Evolutionary conservation across 345 rosid genomes (phyloP).

Genomic region (Psidium guajava): DNA sequence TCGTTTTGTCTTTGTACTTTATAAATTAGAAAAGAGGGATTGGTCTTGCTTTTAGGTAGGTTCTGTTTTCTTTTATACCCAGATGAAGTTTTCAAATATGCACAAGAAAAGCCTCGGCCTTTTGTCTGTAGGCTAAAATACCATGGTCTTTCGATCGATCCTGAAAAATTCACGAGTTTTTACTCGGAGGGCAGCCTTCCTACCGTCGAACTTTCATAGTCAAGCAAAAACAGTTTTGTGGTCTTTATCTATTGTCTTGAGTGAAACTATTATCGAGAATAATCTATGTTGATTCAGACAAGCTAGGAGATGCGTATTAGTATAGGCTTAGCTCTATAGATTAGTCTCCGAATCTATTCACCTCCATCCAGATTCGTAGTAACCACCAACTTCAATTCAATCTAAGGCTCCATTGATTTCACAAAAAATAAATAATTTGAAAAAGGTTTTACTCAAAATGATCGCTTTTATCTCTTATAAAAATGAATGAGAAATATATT

Average conservation of each 20-base stretch:
- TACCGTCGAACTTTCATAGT: too few species aligned
- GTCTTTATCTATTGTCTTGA: too few species aligned
- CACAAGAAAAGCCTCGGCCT: neutral
- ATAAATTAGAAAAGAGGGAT: too few species aligned
- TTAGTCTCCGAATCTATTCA: neutral
- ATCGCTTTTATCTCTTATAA: too few species aligned
- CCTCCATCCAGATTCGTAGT: neutral
- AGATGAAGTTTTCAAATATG: too few species aligned
- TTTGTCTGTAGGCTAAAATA: neutral
- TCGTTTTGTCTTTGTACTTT: neutral
- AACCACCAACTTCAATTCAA: neutral
- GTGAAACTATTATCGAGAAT: neutral
- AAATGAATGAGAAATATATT: too few species aligned
- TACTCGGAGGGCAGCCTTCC: neutral
- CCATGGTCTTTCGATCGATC: neutral
- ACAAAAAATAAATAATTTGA: too few species aligned
- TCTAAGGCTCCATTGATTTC: neutral
- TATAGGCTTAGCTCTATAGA: neutral
- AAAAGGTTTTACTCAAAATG: too few species aligned
- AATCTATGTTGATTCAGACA: neutral
- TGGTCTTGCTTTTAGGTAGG: too few species aligned
- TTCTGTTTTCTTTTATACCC: too few species aligned
- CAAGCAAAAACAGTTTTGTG: too few species aligned
- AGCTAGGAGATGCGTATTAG: neutral
- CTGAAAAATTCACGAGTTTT: neutral